phyloP scores from a whole-genome alignment of 192 early-diverging fungal genomes.

The Coemansia sp. region DNA sequence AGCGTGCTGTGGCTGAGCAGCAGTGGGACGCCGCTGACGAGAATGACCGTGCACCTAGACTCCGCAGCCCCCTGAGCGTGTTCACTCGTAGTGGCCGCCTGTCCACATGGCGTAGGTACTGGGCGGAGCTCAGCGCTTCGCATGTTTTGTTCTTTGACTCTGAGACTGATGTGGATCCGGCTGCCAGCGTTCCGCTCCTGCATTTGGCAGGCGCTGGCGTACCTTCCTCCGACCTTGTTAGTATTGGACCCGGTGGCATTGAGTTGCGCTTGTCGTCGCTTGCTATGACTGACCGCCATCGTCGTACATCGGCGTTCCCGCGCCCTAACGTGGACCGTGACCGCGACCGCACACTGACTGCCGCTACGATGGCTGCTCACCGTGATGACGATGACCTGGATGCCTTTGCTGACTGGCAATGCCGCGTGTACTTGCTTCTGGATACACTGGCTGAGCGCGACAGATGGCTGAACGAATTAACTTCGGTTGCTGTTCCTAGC shows the following conservation, averaged over 20 bases:
- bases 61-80: slow-evolving; percentile 51
- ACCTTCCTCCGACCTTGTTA: slow-evolving; percentile 51
- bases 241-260: slow-evolving; percentile 50
- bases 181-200: slow-evolving; percentile 48
- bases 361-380: slow-evolving; percentile 9
- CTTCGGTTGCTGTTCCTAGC: slow-evolving; percentile 37
- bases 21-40: slow-evolving; percentile 45
- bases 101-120: slow-evolving; percentile 59
- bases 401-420: slow-evolving; percentile 53
- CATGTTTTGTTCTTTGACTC: slow-evolving; percentile 48
- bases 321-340: slow-evolving; percentile 21
- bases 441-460: slow-evolving; percentile 48
- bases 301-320: slow-evolving; percentile 55
- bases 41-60: slow-evolving; percentile 27
- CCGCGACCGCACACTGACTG: slow-evolving; percentile 19
- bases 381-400: slow-evolving; percentile 32
- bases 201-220: slow-evolving; percentile 43
- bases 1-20: slow-evolving; percentile 25
- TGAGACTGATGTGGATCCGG: slow-evolving; percentile 34
- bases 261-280: slow-evolving; percentile 53
- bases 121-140: slow-evolving; percentile 48
- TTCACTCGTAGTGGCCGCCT: slow-evolving; percentile 54
- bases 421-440: slow-evolving; percentile 56
- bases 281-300: slow-evolving; percentile 59
- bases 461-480: slow-evolving; percentile 48